A percentile compares a stretch with the other conserved stretches of the same genome.
phyloP scores from a whole-genome alignment of 208 protist species.

The Crithidia sp. region DNA sequence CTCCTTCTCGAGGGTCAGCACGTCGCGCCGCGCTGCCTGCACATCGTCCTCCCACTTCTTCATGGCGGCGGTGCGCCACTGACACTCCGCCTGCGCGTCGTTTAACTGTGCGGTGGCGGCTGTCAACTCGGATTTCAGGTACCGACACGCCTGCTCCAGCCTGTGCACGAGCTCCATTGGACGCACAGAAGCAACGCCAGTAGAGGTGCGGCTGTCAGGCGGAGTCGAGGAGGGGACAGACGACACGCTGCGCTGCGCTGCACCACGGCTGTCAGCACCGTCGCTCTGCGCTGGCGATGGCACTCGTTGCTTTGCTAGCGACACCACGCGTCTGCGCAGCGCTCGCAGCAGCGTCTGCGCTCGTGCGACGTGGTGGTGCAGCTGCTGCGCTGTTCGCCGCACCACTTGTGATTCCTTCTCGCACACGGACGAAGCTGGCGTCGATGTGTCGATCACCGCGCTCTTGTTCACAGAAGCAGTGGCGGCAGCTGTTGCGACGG shows the following conservation, averaged over 20 bases:
- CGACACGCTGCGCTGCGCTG: too few relatives aligned
- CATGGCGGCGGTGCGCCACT: conserved; percentile 35
- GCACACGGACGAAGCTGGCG: neutral
- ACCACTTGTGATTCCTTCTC: neutral
- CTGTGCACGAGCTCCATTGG: conserved; percentile 8
- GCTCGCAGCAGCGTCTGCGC: neutral
- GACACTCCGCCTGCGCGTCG: conserved; percentile 46
- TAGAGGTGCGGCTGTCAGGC: too few relatives aligned
- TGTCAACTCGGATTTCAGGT: conserved; percentile 38
- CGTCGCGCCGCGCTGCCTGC: conserved; percentile 30
- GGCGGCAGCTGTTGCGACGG: too few relatives aligned
- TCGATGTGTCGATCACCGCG: neutral
- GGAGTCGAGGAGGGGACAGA: too few relatives aligned
- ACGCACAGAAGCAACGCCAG: neutral
- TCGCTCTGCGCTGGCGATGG: too few relatives aligned
- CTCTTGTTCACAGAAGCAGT: too few relatives aligned
- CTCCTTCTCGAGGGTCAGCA: conserved; percentile 34
- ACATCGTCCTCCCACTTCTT: conserved; percentile 32
- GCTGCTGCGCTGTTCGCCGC: conserved; percentile 10
- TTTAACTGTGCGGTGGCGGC: neutral
- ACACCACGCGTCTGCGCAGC: neutral
- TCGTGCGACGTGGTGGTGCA: conserved; percentile 5
- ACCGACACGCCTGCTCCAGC: conserved; percentile 54
- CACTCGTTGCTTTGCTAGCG: neutral
- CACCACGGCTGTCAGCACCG: too few relatives aligned